Percentiles rank a stretch among this genome's conserved stretches.
These are phyloP conservation scores for Chromosphaera perkinsii DNA, from an alignment of 208 protist species.

Conservation along the genomic window DNA sequence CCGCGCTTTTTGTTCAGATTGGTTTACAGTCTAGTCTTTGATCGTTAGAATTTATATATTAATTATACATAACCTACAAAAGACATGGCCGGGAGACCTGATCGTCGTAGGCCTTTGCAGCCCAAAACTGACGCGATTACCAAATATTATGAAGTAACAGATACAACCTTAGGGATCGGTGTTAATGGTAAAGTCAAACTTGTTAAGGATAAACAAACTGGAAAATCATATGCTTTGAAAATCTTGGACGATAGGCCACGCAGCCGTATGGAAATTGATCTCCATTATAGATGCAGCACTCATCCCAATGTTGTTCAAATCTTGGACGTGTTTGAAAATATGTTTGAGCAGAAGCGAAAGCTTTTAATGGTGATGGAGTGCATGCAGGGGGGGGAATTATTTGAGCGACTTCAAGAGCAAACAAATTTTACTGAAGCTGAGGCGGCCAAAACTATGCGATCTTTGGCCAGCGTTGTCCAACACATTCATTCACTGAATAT, in stretches of 20 bases:
- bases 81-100: too few relatives aligned
- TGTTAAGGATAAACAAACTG: conserved; percentile 4
- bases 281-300: conserved; percentile 26
- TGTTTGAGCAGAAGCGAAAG: conserved; percentile 9
- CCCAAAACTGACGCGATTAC: conserved; percentile 23
- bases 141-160: conserved; percentile 27
- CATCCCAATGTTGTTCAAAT: conserved; percentile 33
- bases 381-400: conserved; percentile 36
- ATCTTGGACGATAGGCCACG: conserved; percentile 26
- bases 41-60: too few relatives aligned
- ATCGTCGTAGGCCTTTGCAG: too few relatives aligned
- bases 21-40: too few relatives aligned
- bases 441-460: conserved; percentile 20
- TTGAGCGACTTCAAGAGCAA: conserved; percentile 34
- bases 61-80: too few relatives aligned
- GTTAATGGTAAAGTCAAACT: conserved; percentile 35
- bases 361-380: conserved; percentile 36
- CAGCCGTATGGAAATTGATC: conserved; percentile 30
- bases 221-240: conserved; percentile 29
- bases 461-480: conserved; percentile 20
- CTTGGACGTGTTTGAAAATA: conserved; percentile 35
- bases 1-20: too few relatives aligned
- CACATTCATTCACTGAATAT: conserved; percentile 34
- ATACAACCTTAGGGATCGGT: conserved; percentile 21
- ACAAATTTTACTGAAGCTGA: conserved; percentile 29